phyloP scores from a whole-genome alignment of 306 rosid genomes.

The Cotoneaster glaucophyllus region DNA sequence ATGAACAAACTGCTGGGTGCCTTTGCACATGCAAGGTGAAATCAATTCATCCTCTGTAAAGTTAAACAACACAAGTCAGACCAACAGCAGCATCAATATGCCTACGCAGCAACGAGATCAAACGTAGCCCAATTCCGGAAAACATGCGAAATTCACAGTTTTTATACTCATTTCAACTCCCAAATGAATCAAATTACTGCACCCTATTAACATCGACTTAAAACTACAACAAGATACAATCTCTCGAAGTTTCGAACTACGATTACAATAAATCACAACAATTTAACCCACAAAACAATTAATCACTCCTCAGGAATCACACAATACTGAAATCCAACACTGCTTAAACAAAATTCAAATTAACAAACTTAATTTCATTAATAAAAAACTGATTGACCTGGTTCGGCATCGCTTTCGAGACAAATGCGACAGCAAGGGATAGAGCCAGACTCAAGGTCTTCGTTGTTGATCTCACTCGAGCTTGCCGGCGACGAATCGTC shows the following conservation, averaged over 20 bases:
- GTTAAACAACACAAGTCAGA: slow-evolving; percentile 16
- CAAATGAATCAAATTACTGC: background rate
- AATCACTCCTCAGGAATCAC: background rate
- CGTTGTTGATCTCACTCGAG: slow-evolving; percentile 64
- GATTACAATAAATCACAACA: background rate
- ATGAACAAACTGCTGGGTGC: slow-evolving; percentile 99
- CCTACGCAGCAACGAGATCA: background rate
- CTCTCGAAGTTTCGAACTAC: background rate
- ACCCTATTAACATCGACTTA: background rate
- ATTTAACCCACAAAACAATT: background rate
- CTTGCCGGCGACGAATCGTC: slow-evolving; percentile 45
- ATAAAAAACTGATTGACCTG: slow-evolving; percentile 35
- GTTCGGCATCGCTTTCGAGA: slow-evolving; percentile 82
- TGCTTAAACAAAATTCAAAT: background rate
- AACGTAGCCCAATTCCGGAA: background rate
- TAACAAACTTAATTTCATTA: background rate
- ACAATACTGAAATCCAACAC: background rate
- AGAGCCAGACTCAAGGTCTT: slow-evolving; percentile 71
- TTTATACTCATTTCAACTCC: background rate
- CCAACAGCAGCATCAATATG: background rate
- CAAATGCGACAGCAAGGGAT: slow-evolving; percentile 93
- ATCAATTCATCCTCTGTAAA: slow-evolving; percentile 79
- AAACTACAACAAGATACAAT: background rate
- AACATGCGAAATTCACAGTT: background rate
- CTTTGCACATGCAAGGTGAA: slow-evolving; percentile 99